phyloP scores from a whole-genome alignment of 2,329 filamentous ascomycete genomes.

The Diaporthe ilicicola region DNA sequence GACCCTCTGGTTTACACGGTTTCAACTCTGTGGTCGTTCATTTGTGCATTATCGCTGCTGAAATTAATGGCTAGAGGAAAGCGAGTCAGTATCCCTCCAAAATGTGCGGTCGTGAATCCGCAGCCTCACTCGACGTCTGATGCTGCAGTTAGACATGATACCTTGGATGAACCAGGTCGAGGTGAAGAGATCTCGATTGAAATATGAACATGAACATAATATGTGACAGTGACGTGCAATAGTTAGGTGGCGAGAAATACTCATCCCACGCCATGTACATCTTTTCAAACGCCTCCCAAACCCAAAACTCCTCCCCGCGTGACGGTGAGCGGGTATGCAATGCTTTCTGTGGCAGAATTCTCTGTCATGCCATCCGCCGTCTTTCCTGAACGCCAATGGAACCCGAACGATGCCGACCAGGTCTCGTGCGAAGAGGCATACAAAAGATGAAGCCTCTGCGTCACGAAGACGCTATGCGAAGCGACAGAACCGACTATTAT shows the following conservation, averaged over 20 bases:
- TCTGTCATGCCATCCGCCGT: background rate
- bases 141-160: background rate
- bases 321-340: slow-evolving; percentile 17
- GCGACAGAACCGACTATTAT: background rate
- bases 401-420: background rate
- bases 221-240: background rate
- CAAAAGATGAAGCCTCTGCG: background rate
- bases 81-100: too few relatives aligned
- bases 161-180: background rate
- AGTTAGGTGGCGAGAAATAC: background rate
- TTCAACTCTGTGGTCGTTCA: background rate
- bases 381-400: background rate
- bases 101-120: too few relatives aligned
- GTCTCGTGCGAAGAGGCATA: background rate
- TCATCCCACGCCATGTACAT: background rate
- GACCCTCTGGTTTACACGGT: background rate
- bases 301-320: slow-evolving; percentile 14
- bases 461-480: background rate
- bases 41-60: background rate
- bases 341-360: background rate
- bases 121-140: background rate
- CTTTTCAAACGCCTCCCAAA: slow-evolving; percentile 6
- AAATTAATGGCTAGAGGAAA: background rate
- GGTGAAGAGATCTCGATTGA: background rate
- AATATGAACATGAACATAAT: background rate